Conservation (phyloP, 441 rosid genomes). For the Gossypium davidsonii region DNA sequence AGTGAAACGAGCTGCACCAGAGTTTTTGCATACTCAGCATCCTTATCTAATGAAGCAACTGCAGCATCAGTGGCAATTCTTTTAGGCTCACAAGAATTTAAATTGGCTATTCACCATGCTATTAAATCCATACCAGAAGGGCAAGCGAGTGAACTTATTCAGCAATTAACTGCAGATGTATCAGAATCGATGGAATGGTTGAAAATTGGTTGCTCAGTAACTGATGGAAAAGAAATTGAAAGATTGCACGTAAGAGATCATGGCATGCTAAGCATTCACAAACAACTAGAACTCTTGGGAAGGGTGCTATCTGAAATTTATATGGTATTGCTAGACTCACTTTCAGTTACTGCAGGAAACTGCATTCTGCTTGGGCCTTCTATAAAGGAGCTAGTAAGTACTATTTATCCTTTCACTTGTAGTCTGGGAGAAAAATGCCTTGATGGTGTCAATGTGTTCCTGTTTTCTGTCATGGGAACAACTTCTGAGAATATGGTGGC, state of each 20-base stretch:
- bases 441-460: conserved; percentile 41
- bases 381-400: conserved; percentile 46
- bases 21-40: conserved; percentile 17
- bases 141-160: conserved; percentile 68
- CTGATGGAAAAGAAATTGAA: conserved; percentile 30
- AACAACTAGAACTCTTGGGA: conserved; percentile 56
- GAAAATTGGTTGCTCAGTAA: conserved; percentile 31
- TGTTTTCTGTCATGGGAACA: conserved; percentile 45
- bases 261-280: conserved; percentile 19
- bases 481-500: conserved; percentile 21
- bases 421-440: conserved; percentile 45
- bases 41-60: conserved; percentile 29
- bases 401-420: conserved; percentile 51
- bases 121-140: conserved; percentile 78
- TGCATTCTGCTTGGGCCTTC: conserved; percentile 57
- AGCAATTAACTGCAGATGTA: conserved; percentile 51
- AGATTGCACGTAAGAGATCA: conserved; percentile 18
- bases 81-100: conserved; percentile 48
- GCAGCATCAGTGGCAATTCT: conserved; percentile 47
- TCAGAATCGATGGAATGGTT: conserved; percentile 68
- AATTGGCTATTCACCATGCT: conserved; percentile 50
- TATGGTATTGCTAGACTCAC: conserved; percentile 55
- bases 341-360: conserved; percentile 67
- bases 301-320: conserved; percentile 68
- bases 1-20: conserved; percentile 23